Percentiles rank a stretch among this genome's conserved stretches.
phyloP scores from a whole-genome alignment of 208 protist species.

The Sergeia podlipaevii region DNA sequence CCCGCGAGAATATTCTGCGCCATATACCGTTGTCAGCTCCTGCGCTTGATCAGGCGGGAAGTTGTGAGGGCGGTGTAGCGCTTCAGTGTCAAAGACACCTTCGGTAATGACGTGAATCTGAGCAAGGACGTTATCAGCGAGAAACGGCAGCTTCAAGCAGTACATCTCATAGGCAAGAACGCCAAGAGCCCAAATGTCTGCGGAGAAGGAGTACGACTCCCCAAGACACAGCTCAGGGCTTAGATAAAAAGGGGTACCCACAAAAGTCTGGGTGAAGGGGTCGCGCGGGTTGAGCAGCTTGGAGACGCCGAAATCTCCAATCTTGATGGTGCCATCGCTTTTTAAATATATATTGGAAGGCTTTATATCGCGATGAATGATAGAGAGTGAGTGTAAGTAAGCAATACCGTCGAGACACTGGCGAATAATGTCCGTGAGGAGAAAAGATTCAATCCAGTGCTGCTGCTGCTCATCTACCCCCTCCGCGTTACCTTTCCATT shows the following conservation, averaged over 20 bases:
- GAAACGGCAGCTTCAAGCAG: conserved; percentile 75
- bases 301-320: conserved; percentile 90
- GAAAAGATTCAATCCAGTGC: conserved; percentile 67
- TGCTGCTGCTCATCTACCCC: too few species aligned
- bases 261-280: conserved; percentile 75
- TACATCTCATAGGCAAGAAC: conserved; percentile 88
- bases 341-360: conserved; percentile 88
- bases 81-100: conserved; percentile 57
- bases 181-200: conserved; percentile 86
- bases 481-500: too few species aligned
- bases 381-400: conserved; percentile 76
- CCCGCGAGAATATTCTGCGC: conserved; percentile 32
- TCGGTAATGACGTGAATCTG: conserved; percentile 87
- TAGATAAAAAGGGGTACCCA: conserved; percentile 90
- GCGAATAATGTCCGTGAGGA: conserved; percentile 59
- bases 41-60: conserved; percentile 33
- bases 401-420: conserved; percentile 81
- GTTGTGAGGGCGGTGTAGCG: conserved; percentile 33
- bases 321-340: conserved; percentile 40
- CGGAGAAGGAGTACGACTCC: conserved; percentile 77
- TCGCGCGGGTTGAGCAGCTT: conserved; percentile 54
- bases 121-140: conserved; percentile 72
- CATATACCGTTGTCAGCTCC: conserved; percentile 37
- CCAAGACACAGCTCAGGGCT: conserved; percentile 85
- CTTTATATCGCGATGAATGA: conserved; percentile 93